Evolutionary conservation across 129 eudicot genomes (phyloP).

Genomic region (Centrapalus pauciflorus): DNA sequence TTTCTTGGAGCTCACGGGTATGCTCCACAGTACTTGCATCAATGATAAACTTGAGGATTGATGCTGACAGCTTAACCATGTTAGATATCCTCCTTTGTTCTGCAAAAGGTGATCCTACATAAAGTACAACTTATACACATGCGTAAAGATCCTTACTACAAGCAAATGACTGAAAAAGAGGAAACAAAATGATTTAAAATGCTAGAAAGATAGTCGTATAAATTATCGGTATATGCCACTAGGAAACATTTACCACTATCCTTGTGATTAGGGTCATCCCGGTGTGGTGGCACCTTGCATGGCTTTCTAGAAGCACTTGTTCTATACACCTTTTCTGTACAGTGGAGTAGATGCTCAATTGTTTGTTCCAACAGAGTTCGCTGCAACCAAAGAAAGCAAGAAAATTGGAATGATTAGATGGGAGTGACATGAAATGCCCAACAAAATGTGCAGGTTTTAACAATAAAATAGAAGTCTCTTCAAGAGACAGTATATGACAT

Average conservation of each 20-base stretch:
- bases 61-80: conserved; percentile 57
- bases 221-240: not conserved
- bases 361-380: conserved; percentile 44
- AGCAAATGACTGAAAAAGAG: no score
- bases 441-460: not conserved
- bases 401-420: not conserved
- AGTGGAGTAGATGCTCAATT: conserved; percentile 60
- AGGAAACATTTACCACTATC: conserved; percentile 30
- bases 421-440: conserved; percentile 3
- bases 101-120: conserved; percentile 33
- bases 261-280: conserved; percentile 2
- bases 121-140: no score
- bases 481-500: not conserved
- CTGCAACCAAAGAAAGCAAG: conserved; percentile 26
- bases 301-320: conserved; percentile 25
- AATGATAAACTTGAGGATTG: conserved; percentile 63
- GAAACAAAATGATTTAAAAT: not conserved
- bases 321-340: conserved; percentile 41
- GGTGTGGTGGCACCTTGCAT: conserved; percentile 21
- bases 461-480: not conserved
- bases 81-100: conserved; percentile 39
- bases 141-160: no score
- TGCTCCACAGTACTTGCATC: conserved; percentile 48
- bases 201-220: not conserved
- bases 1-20: conserved; percentile 32